Percentiles rank a stretch among this genome's conserved stretches.
Conservation (phyloP, 805 yeast species). For the Cyberlindnera misumaiensis region DNA sequence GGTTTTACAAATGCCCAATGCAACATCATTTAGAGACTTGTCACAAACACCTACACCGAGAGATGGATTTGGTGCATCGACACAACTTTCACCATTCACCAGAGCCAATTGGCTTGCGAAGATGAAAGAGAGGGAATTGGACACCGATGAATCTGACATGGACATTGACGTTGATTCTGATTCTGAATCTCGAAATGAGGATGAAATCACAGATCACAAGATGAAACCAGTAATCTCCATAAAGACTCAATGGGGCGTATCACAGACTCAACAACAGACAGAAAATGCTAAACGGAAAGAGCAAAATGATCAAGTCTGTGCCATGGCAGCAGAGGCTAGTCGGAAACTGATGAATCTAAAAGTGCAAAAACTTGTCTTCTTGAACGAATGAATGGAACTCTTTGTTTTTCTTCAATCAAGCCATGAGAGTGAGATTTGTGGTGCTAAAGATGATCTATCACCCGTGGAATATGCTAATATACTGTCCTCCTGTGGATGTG, state of each 20-base stretch:
- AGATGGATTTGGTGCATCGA: background rate
- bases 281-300: slow-evolving; percentile 6
- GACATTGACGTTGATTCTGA: slow-evolving; percentile 21
- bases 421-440: slow-evolving; percentile 6
- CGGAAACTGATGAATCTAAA: slow-evolving; percentile 20
- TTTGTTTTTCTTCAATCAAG: slow-evolving; percentile 1
- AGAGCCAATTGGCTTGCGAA: slow-evolving; percentile 17
- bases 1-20: background rate
- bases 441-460: slow-evolving; percentile 10
- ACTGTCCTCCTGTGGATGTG: slow-evolving; percentile 14
- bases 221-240: slow-evolving; percentile 1
- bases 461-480: slow-evolving; percentile 15
- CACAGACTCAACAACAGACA: slow-evolving; percentile 1
- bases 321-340: slow-evolving; percentile 19
- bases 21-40: slow-evolving; percentile 2
- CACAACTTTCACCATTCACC: slow-evolving; percentile 19
- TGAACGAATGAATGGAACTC: slow-evolving; percentile 15
- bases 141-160: slow-evolving; percentile 21
- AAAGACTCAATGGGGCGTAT: slow-evolving; percentile 1
- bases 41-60: background rate
- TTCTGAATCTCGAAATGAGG: slow-evolving; percentile 5
- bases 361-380: slow-evolving; percentile 21
- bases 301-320: slow-evolving; percentile 5
- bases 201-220: slow-evolving; percentile 4
- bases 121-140: slow-evolving; percentile 9